A percentile compares a stretch with the other conserved stretches of the same genome.
Conservation (phyloP, 148 eudicot species). For the Selenicereus undatus region DNA sequence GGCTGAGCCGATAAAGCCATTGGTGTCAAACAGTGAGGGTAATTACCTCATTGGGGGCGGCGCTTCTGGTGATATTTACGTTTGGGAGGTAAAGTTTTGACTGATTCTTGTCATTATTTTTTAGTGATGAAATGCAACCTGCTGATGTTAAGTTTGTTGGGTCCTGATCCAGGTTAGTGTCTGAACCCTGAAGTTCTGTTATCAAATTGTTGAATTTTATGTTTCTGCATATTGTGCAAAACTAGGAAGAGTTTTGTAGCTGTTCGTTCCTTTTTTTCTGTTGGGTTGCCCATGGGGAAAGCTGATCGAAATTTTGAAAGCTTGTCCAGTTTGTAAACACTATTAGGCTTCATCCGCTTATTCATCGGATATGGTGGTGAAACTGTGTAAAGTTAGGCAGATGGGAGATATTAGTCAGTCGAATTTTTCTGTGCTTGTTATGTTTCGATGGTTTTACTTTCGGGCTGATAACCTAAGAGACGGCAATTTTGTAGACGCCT, state of each 20-base stretch:
- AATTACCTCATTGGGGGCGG: constrained; percentile 80
- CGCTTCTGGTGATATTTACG: constrained; percentile 63
- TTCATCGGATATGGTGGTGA: neutral
- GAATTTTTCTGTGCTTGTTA: neutral
- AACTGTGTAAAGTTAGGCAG: neutral
- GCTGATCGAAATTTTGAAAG: neutral
- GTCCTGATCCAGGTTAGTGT: neutral
- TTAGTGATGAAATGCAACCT: neutral
- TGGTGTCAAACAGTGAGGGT: constrained; percentile 63
- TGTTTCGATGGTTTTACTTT: neutral
- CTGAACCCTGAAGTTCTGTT: too few relatives aligned
- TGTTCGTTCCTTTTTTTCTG: neutral
- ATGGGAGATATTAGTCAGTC: too few relatives aligned
- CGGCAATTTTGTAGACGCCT: neutral
- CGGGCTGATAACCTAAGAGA: neutral
- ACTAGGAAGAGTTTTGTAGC: neutral
- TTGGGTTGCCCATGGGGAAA: neutral
- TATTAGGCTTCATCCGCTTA: neutral
- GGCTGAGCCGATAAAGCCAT: constrained; percentile 67
- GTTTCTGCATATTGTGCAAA: neutral
- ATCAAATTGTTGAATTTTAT: neutral
- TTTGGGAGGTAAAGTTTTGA: constrained; percentile 69
- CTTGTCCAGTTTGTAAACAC: neutral
- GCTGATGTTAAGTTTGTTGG: neutral
- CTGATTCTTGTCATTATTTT: neutral